Conservation (phyloP, 495 filamentous ascomycete genomes). For the Xylaria cubensis region DNA sequence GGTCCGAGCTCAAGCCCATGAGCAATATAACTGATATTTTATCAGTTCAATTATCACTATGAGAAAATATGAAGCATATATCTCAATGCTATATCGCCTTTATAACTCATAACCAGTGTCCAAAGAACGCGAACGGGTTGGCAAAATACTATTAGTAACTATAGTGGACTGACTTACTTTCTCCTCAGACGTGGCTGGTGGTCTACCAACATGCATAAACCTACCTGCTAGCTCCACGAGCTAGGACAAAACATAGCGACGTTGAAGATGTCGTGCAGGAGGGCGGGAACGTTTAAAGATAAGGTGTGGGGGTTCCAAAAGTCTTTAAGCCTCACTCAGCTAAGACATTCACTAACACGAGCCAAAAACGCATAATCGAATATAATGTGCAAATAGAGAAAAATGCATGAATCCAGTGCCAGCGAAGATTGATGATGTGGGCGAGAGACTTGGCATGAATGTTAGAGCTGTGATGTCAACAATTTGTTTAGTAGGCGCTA, state of each 20-base stretch:
- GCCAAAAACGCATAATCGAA: neutral
- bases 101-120: neutral
- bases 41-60: neutral
- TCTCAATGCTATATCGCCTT: neutral
- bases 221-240: neutral
- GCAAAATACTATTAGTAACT: neutral
- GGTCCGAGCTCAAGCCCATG: neutral
- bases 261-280: neutral
- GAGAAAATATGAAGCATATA: neutral
- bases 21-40: neutral
- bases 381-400: neutral
- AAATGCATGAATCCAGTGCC: neutral
- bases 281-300: neutral
- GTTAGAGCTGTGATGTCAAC: conserved; percentile 10
- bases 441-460: neutral
- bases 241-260: neutral
- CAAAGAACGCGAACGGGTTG: neutral
- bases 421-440: neutral
- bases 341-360: neutral
- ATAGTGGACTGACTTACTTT: neutral
- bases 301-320: too few species aligned
- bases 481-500: neutral
- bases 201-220: conserved; percentile 8
- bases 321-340: neutral
- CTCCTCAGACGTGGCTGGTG: neutral